Evolutionary conservation across 2,329 filamentous ascomycete species (phyloP), one percentile per base, ranked within the genome.

Genomic region (Cladosporium phlei): DNA sequence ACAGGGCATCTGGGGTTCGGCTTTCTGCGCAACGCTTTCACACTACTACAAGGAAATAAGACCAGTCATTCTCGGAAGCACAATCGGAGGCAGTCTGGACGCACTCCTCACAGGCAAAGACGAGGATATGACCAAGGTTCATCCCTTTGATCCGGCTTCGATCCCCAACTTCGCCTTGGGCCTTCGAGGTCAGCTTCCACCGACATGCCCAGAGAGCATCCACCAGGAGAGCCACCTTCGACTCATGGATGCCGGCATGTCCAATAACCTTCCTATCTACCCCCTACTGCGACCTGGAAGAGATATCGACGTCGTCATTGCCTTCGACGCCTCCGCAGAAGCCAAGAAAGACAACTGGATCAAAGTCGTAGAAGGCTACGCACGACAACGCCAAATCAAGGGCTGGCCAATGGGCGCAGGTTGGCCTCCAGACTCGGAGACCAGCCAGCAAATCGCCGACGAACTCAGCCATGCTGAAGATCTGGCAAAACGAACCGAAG

Each of bases 331-430:
- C 3, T 95, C 88, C 1, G 90, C 90, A 16, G 93, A 98, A 57
- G 87, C 95, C 50, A 88, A 85, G 62, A 87, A 86, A 5, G 90
- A 96, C 60, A 97, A 98, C 61, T 98, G 93, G 93, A 81, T 98
- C 14, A 88, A 87, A 12, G 88, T 95, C 0, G 88, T 86, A 0
- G 93, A 97, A 59, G 91, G 93, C 1, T 98, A 97, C 61, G 90
- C 89, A 2, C 80, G 82, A 20, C 90, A 96, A 65, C 83, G 91
- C 33, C 87, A 86, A 6, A 83, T 98, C 63, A 91, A 89, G 63
- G 91, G 91, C 4, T 98, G 93, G 93, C 93, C 93, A 0, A 69
- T 96, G 5, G 91, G 91, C 5, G 83, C 88, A n/a, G 93, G 93
- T 14, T 98, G 93, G 93, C 91, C 91, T 1, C 82, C 81, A 48